Evolutionary conservation across 495 filamentous ascomycete genomes (phyloP), one percentile per base, ranked within the genome.

Genomic region (Podospora pseudopauciseta): DNA sequence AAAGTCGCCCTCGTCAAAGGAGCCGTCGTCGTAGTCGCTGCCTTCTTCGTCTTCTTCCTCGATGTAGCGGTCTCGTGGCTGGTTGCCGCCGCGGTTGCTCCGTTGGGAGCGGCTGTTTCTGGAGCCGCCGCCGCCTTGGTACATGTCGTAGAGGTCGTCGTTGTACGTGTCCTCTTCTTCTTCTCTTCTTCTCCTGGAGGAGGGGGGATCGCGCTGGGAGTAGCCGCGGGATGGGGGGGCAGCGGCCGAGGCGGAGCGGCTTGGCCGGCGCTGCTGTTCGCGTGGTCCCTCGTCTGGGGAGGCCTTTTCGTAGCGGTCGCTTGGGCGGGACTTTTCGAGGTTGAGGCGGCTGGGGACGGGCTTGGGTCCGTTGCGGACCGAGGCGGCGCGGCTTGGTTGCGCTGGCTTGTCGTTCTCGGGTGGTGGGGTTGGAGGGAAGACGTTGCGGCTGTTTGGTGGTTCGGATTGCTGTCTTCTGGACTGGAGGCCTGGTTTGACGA

Each of bases 371-470:
- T 82, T 86, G 64, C 85, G 84, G 26, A 86, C 83, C 0, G 85
- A 87, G 34, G 83, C 81, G 34, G 79, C 85, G 13, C 85, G 77
- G 72, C 75, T 84, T 75, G 84, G 76, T 20, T 73, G 72, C 15
- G 74, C 68, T 5, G 82, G 82, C 70, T 84, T 86, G 70, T 92
- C 93, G 70, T 86, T 85, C 79, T 98, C 96, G 54, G 95, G 96
- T 5, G 95, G 95, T 60, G 95, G 95, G 18, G 95, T 99, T 44
- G 95, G 95, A 5, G 95, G 95, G 83, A 99, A 97, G 60, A 94
- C 85, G 77, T 93, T 94, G 68, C 94, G 90, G 73, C 70, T 72
- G 69, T 87, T 87, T 27, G 94, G 80, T 6, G 94, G 93, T 19
- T 94, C 93, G 70, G 93, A 93, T 72, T 95, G 92, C 75, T 96